phyloP scores from a whole-genome alignment of 1,284 basidiomycete genomes.

The Marasmius tenuissimus region DNA sequence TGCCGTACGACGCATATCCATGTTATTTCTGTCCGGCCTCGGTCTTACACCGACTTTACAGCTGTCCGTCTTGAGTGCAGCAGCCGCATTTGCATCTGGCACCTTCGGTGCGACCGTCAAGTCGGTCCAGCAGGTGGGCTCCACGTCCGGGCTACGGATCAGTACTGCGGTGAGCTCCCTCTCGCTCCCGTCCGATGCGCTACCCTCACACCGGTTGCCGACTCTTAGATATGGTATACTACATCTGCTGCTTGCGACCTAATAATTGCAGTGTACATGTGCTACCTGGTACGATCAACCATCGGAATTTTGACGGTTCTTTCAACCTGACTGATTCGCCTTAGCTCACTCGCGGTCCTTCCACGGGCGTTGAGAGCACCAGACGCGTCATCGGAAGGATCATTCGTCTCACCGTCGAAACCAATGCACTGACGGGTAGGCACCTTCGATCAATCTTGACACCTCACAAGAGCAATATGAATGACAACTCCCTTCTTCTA shows the following conservation, averaged over 20 bases:
- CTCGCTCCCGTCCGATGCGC: too few relatives aligned
- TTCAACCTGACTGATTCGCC: background rate
- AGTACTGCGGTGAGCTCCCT: background rate
- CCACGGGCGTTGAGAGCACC: background rate
- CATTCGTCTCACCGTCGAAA: background rate
- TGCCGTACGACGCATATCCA: background rate
- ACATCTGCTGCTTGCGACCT: background rate
- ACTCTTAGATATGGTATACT: background rate
- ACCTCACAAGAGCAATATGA: background rate
- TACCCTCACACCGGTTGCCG: background rate
- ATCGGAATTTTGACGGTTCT: background rate
- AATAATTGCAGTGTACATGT: background rate
- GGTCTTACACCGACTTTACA: background rate
- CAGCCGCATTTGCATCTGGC: background rate
- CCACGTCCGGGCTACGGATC: background rate
- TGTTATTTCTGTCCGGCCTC: background rate
- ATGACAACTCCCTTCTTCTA: too few relatives aligned
- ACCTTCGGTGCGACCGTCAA: background rate
- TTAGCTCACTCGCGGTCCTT: background rate
- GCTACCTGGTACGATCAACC: background rate
- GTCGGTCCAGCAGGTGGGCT: background rate
- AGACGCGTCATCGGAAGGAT: background rate
- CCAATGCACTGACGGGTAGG: background rate
- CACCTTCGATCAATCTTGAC: too few relatives aligned
- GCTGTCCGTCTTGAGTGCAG: background rate